These are phyloP conservation scores for Fagopyrum homotropicum DNA, from an alignment of 148 eudicot species.

Conservation along the genomic window DNA sequence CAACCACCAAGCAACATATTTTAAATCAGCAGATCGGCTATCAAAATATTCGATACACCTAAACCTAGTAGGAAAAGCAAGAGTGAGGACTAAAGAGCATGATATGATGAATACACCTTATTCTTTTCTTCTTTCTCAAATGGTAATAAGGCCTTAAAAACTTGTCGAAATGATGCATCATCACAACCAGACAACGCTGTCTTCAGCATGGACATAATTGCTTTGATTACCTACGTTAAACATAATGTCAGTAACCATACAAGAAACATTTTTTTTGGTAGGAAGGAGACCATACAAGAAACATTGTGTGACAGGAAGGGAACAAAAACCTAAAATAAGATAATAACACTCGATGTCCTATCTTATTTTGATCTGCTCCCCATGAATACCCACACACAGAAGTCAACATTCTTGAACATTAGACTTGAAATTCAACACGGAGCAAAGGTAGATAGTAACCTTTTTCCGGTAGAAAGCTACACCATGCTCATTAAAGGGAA, in stretches of 20 bases:
- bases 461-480: conserved; percentile 95
- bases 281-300: neutral
- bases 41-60: neutral
- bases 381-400: neutral
- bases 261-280: neutral
- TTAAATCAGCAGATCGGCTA: neutral
- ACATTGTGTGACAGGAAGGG: neutral
- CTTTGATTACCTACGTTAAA: conserved; percentile 56
- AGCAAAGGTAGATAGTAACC: conserved; percentile 30
- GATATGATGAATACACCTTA: conserved; percentile 34
- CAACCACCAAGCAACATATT: neutral
- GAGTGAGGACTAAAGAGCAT: neutral
- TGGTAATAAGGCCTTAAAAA: conserved; percentile 76
- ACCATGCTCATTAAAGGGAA: conserved; percentile 90
- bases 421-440: neutral
- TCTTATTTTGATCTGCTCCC: neutral
- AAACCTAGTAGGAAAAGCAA: conserved; percentile 4
- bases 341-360: neutral
- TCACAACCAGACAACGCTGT: conserved; percentile 77
- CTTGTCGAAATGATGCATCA: conserved; percentile 70
- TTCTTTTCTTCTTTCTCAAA: conserved; percentile 79
- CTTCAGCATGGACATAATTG: conserved; percentile 69
- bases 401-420: neutral
- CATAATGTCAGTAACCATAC: neutral
- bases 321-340: neutral